Base-by-base conservation (phyloP, 257 asterid genomes). In the Eustoma russellianum region DNA sequence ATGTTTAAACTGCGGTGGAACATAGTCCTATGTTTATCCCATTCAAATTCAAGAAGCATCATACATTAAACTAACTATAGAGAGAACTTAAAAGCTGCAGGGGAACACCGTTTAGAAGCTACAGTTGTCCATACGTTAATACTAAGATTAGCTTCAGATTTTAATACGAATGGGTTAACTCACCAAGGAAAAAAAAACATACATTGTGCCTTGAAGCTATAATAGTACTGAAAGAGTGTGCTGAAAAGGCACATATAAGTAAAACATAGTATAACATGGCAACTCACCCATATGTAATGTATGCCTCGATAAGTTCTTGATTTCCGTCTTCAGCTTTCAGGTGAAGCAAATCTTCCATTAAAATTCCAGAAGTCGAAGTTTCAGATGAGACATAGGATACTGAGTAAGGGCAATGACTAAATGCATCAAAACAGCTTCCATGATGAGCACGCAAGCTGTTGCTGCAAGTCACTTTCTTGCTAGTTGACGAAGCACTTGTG, bases 301-400 rank as follows among this genome's bases (percentile, higher is more conserved):
- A 70, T 35, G 85, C 86, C 69, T 76, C 48, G n/a, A 82, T 68
- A 57, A 66, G 53, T 28, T 74, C 74, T 64, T 46, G 73, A 64
- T 73, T 74, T 46, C 48, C 50, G 45, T 66, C 76, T 56, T 73
- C 79, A 40, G 88, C 56, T 69, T 61, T 74, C 63, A 85, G 68
- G 64, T 82, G 97, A 49, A 88, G 78, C 68, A 88, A 33, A 67
- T 88, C 97, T 68, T 85, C 91, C 70, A 88, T 65, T 63, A 88
- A 64, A 59, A 85, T 55, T 59, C 97, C 95, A n/a, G 97, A 82
- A 63, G 95, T 88, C 62, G 97, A 88, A 61, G 97, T 88, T 48
- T 80, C 93, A 12, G 88, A 76, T 10, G 95, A 82, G 63, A 88
- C 77, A 61, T 88, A 88, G 16, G 95, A 82, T 33, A 80, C 87